Base-by-base conservation (phyloP, 2,329 filamentous ascomycete species). In the Onygenales sp. region DNA sequence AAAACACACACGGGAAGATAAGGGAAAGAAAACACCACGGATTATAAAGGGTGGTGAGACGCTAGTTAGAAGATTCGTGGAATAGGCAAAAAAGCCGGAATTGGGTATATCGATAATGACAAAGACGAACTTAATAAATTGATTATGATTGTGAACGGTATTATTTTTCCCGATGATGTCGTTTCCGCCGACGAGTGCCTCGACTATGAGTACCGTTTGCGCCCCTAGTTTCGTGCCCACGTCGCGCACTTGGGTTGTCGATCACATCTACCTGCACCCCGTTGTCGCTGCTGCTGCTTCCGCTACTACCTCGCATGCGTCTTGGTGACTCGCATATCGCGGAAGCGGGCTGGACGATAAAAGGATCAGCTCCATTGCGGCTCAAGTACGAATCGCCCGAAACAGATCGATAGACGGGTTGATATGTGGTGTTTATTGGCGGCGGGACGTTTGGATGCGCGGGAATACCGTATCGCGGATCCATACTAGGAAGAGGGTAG, bases 391-490 rank as follows among this genome's bases (percentile, higher is more conserved):
- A 60, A 6, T 59, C 58, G 13, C 61, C 55, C 13, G 56, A 53
- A 42, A 54, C 40, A 33, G 62, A 57, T 51, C 56, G 60, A 50
- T 61, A 59, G 44, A 58, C 56, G 5, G 60, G 55, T 54, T 60
- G 59, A 50, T 64, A 65, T 13, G 63, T 54, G 17, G 56, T 43
- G 45, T 58, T 58, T 51, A 17, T 44, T 55, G 27, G 53, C 8
- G 46, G 46, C 17, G 34, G 34, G 10, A 17, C 17, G 36, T 40
- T 40, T 14, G 6, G 34, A n/a, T 14, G 17, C 10, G 49, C 57
- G 51, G 54, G 60, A 10, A 61, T 58, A 36, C 60, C 59, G 43
- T 59, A 65, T 27, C 66, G 62, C 45, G 65, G 61, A 57, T 72
- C 70, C 4, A 60, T 52, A 14, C 67, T 63, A 37, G 65, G 59